Conservation (phyloP, 305 asterid genomes). For the Salvia sclarea region DNA sequence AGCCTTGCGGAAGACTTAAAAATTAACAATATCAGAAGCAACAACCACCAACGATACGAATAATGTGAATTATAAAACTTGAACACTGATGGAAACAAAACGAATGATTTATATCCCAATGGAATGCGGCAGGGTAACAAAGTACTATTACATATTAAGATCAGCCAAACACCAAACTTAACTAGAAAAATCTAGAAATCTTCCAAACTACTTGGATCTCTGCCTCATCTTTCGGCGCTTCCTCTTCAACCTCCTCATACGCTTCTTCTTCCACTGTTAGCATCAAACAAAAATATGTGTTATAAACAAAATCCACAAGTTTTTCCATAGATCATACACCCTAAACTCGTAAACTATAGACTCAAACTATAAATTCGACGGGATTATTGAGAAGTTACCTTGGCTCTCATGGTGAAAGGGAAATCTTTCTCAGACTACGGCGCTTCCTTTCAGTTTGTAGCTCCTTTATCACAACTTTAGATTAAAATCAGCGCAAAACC, state of each 20-base stretch:
- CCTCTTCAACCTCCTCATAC: slow-evolving; percentile 9
- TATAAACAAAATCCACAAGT: background rate
- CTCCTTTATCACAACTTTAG: background rate
- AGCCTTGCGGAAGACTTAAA: background rate
- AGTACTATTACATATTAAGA: background rate
- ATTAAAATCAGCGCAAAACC: background rate
- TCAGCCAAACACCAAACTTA: background rate
- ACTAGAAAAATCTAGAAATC: background rate
- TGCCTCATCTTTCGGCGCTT: slow-evolving; percentile 9
- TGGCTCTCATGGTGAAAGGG: slow-evolving; percentile 4
- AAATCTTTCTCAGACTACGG: slow-evolving; percentile 6
- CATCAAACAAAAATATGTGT: too few species aligned
- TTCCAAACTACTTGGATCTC: background rate
- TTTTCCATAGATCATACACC: too few species aligned
- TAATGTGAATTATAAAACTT: too few species aligned
- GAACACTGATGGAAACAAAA: background rate
- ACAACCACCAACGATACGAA: background rate
- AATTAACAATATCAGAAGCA: background rate
- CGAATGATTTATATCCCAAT: background rate
- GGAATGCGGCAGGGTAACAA: background rate
- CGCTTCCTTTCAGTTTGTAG: background rate
- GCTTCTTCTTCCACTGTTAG: background rate
- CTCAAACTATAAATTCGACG: background rate
- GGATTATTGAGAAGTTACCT: background rate
- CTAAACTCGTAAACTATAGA: background rate